phyloP scores from a whole-genome alignment of 768 basidiomycete genomes.

The Phanerochaete carnosa region DNA sequence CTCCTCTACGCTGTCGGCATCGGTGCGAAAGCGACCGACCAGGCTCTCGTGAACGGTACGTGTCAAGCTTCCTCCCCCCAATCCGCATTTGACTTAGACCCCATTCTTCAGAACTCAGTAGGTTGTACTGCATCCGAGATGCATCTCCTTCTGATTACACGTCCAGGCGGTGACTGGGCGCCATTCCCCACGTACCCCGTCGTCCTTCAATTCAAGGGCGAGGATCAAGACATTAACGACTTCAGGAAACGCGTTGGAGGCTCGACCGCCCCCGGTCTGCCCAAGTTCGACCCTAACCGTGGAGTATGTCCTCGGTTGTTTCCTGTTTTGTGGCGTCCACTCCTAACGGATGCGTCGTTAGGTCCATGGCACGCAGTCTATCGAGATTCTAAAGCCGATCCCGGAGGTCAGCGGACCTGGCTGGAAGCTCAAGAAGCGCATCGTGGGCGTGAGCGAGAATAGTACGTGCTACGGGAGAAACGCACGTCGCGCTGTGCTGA shows the following conservation, averaged over 20 bases:
- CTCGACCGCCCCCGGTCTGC: constrained; percentile 57
- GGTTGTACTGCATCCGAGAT: neutral
- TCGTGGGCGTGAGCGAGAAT: constrained; percentile 77
- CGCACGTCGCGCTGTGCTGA: neutral
- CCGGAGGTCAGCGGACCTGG: constrained; percentile 74
- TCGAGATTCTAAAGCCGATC: constrained; percentile 76
- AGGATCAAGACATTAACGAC: constrained; percentile 62
- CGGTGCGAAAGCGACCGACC: constrained; percentile 75
- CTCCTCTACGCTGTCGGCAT: constrained; percentile 78
- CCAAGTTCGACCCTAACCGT: constrained; percentile 65
- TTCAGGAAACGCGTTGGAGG: constrained; percentile 52
- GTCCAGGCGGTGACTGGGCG: constrained; percentile 63
- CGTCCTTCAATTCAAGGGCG: constrained; percentile 70
- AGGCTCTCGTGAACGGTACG: constrained; percentile 69
- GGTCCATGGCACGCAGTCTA: constrained; percentile 79
- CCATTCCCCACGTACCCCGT: constrained; percentile 87
- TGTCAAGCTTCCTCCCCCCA: neutral
- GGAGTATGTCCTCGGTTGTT: constrained; percentile 42
- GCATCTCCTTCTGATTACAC: neutral
- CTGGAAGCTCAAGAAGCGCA: constrained; percentile 68
- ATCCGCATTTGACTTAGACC: neutral
- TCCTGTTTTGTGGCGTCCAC: neutral
- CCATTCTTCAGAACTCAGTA: constrained; percentile 47
- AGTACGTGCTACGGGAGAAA: constrained; percentile 44
- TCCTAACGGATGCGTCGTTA: constrained; percentile 22